Evolutionary conservation across 495 filamentous ascomycete genomes (phyloP).

Genomic region (Penicillium fimorum): DNA sequence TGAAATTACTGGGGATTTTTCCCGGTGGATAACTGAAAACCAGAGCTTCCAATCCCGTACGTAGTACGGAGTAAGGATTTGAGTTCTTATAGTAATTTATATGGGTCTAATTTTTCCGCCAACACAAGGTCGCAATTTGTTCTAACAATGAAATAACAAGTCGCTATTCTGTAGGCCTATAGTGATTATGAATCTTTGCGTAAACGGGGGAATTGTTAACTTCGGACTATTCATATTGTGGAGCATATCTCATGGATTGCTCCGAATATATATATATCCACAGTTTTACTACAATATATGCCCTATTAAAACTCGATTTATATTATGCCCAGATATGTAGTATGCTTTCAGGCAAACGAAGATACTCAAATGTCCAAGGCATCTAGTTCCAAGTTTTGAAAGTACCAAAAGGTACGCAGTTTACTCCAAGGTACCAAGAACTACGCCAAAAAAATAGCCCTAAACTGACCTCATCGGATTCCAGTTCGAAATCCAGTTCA

Average conservation of each 20-base stretch:
- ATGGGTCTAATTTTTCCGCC: not conserved
- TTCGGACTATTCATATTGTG: not conserved
- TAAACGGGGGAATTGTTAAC: not conserved
- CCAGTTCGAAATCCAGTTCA: not conserved
- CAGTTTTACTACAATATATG: not conserved
- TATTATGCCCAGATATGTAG: not conserved
- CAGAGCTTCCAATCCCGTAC: not conserved
- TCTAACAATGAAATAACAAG: not conserved
- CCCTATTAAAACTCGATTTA: not conserved
- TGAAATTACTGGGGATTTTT: not conserved
- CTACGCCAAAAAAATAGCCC: not conserved
- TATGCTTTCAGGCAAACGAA: not conserved
- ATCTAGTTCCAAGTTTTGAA: not conserved
- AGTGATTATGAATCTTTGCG: not conserved
- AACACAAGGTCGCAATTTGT: not conserved
- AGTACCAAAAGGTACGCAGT: not conserved
- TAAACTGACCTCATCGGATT: not conserved
- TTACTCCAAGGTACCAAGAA: not conserved
- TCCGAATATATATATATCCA: not conserved
- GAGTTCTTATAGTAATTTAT: not conserved
- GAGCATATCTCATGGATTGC: not conserved
- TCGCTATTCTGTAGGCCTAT: not conserved
- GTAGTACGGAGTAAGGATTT: too few relatives aligned
- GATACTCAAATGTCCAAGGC: not conserved
- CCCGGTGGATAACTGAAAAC: not conserved